Evolutionary conservation across 352 stramenopile species (phyloP), one percentile per base, ranked within the genome.

Genomic region (Pythium phragmiticola): DNA sequence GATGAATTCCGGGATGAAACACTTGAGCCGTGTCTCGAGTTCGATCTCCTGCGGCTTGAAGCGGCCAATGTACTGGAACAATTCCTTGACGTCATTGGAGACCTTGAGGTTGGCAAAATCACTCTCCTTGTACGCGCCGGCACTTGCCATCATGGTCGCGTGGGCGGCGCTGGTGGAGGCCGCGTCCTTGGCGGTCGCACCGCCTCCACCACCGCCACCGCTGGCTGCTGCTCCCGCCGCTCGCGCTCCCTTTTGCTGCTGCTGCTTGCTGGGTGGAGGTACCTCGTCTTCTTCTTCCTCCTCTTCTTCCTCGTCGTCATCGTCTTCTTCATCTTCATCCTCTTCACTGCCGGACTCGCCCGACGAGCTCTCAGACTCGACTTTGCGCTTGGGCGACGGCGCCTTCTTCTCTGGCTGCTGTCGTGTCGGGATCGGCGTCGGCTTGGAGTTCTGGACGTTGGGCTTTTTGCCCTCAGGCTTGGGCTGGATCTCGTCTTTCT

Each of bases 1-100:
- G 46, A 99, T 98, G 71, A 97, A 99, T 65, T 98, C 92, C 5
- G 96, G 96, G 37, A 99, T 91, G 70, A 99, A 99, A 66, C 92
- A 98, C 73, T 98, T 98, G 49, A 99, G 83, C 33, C 86, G 83
- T 37, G 96, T 98, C 66, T 98, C 91, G 39, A 99, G 77, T 55
- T 98, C 94, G 45, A 98, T 90, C 49, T 98, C 93, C 60, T 98
- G 92, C 3, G 94, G 86, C 69, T 98, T 98, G 77, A 98, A 99
- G 21, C 88, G 79, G 6, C 87, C 85, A 56, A 98, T 97, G 78
- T 97, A 97, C 72, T 97, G 79, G 70, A 98, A 98, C 1, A 98
- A 68, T 62, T 98, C 90, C 12, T 85, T 78, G 46, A 98, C 85
- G 52, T 98, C 91, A 43, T 80, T 78, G 2, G 88, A 93, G 17